Evolutionary conservation across 768 basidiomycete genomes (phyloP), one percentile per base, ranked within the genome.

Genomic region (Gautieria morchelliformis): DNA sequence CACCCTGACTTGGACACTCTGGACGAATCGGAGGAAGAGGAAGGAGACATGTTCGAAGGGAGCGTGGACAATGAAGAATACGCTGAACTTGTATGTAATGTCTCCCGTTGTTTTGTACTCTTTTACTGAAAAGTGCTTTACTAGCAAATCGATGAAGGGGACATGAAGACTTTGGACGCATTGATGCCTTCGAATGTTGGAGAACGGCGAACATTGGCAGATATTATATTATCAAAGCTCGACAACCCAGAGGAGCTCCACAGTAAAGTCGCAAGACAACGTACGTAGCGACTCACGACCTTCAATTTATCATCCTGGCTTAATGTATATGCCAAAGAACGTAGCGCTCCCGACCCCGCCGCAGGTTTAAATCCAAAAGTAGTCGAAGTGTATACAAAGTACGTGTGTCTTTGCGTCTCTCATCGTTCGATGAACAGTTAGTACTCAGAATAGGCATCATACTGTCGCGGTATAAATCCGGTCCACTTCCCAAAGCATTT

Each of bases 171-270:
- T 0, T 75, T 99, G 37, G 93, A 97, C 63, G 75, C 82, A 14
- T 74, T 93, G 32, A 78, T 90, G 44, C 92, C 92, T 40, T 72
- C 82, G 14, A 89, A 85, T 69, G 76, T 81, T 15, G 78, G 80
- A 7, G 85, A 89, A 68, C 81, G 90, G 46, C 80, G 81, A 68
- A 97, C 95, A 2, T 74, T 99, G 32, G 96, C 96, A 32, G 96
- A 99, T 68, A 77, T 98, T n/a, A 99, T 98, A 59, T 91, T 99
- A 67, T 80, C 89, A 24, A 97, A 97, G 72, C 76, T 99, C 22
- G 87, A 94, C 58, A 82, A 85, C 60, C 68, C 76, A 4, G 54
- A 51, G 22, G 55, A 51, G n/a, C 33, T 4, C 46, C 54, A n/a
- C n/a, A 67, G 82, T 82, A 63, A 78, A 81, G 8, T 75, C 78